Base-by-base conservation (phyloP, 2,329 filamentous ascomycete species). In the Tolypocladium guangdongense region DNA sequence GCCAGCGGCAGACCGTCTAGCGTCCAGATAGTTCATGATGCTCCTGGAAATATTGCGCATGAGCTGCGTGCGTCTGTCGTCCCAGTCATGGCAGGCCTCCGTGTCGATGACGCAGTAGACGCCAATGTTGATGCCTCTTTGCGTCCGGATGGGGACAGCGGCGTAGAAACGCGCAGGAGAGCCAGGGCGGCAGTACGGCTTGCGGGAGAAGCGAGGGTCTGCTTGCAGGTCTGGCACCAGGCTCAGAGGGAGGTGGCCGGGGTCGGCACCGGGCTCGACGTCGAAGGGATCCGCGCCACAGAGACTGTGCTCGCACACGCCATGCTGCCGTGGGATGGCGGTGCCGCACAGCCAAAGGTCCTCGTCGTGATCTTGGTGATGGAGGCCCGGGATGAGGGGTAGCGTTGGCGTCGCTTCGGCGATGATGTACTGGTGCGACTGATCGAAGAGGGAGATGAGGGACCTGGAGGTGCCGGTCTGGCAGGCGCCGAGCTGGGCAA, bases 381-480 rank as follows among this genome's bases (percentile, higher is more conserved):
- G 37, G 8, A 60, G 47, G 2, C 36, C 56, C 0, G 64, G 58
- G 12, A 59, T 51, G 6, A 79, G 59, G 0, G 69, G 70, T 3
- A 72, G 64, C 1, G 64, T 66, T 1, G 67, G 66, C 1, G 76
- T 76, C 7, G 76, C 74, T 56, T 81, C 78, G 52, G 77, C 76
- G 18, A 81, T 63, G 22, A 81, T 64, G 56, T 78, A 71, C 55
- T 81, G 76, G 47, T 69, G 60, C 5, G 67, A 65, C 5, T 63
- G 63, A 56, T 78, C 77, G 55, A 81, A 79, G 20, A 81, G 64
- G 1, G 77, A 80, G 49, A 81, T 69, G 24, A 79, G 58, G 18
- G 69, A 65, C 33, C 76, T 70, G 22, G 66, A 62, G 5, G 66
- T 68, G n/a, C 70, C 65, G 4, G 78, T 64, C 16, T 72, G 69